Conservation (phyloP, 2,329 filamentous ascomycete genomes). For the Cryphonectria naterciae region DNA sequence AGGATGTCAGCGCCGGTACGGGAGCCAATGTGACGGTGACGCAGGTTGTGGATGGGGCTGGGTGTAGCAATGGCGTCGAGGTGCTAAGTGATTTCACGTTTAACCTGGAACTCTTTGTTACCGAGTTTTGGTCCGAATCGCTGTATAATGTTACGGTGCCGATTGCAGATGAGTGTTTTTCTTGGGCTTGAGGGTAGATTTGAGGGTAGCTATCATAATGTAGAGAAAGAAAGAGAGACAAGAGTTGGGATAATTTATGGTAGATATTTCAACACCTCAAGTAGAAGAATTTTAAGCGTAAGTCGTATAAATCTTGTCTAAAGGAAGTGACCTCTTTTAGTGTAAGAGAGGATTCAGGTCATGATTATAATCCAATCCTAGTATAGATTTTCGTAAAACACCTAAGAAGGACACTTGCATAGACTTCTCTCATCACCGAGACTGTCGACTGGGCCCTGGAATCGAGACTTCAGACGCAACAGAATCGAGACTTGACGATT, state of each 20-base stretch:
- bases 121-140: slow-evolving; percentile 34
- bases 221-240: not conserved
- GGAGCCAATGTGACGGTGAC: slow-evolving; percentile 20
- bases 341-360: too few relatives aligned
- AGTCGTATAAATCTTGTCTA: too few relatives aligned
- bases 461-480: not conserved
- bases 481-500: not conserved
- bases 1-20: slow-evolving; percentile 28
- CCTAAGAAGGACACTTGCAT: not conserved
- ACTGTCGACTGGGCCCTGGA: not conserved
- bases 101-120: slow-evolving; percentile 34
- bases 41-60: slow-evolving; percentile 13
- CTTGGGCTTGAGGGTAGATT: slow-evolving; percentile 27
- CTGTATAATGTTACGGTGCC: slow-evolving; percentile 35
- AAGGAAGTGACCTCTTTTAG: too few relatives aligned
- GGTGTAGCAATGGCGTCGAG: slow-evolving; percentile 34
- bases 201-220: not conserved
- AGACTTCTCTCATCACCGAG: not conserved
- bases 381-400: too few relatives aligned
- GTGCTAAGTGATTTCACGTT: slow-evolving; percentile 36
- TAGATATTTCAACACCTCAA: not conserved
- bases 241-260: not conserved
- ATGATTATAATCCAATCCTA: too few relatives aligned
- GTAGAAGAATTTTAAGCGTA: too few relatives aligned
- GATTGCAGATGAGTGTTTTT: slow-evolving; percentile 36